phyloP scores from a whole-genome alignment of 257 asterid genomes.

The Parsonsia alboflavescens region DNA sequence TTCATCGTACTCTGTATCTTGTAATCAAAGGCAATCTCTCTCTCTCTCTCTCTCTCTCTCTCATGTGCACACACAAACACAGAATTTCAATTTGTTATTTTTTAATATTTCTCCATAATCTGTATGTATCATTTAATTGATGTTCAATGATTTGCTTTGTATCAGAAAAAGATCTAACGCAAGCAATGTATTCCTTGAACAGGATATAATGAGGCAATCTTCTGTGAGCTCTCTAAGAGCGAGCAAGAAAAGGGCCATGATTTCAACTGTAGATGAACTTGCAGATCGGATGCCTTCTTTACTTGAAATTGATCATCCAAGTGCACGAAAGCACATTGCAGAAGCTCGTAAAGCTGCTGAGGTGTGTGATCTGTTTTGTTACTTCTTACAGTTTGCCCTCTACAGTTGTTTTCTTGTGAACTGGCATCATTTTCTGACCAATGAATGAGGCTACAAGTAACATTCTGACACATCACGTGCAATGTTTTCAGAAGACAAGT shows the following conservation, averaged over 20 bases:
- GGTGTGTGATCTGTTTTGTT: conserved; percentile 40
- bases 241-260: conserved; percentile 78
- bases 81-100: background rate
- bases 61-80: background rate
- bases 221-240: conserved; percentile 58
- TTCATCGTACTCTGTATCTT: no score
- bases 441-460: background rate
- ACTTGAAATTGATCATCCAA: conserved; percentile 91
- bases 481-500: background rate
- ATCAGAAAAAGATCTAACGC: conserved; percentile 17
- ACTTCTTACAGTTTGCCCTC: conserved; percentile 6
- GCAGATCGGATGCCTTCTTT: conserved; percentile 86
- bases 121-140: background rate
- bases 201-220: conserved; percentile 79
- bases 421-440: background rate
- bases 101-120: background rate
- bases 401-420: background rate
- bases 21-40: background rate
- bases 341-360: conserved; percentile 78
- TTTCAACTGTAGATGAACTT: conserved; percentile 75
- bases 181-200: conserved; percentile 23
- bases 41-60: background rate
- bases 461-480: background rate
- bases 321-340: conserved; percentile 78
- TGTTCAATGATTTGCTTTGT: conserved; percentile 13